Base-by-base conservation (phyloP, 345 rosid genomes). In the Hibiscus syriacus region DNA sequence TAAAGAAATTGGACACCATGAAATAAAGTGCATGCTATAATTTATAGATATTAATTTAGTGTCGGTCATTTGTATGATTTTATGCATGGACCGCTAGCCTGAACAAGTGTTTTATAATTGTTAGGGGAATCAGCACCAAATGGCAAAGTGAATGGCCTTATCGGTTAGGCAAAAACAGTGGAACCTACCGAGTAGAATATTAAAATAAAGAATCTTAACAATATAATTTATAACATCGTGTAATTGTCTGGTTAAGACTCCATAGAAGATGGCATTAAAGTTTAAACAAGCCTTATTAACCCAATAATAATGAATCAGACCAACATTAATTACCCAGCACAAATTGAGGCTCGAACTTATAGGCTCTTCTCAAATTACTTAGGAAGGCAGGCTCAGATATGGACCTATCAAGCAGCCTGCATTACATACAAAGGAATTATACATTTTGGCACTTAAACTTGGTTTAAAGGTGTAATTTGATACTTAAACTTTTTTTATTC, bases 131-230 rank as follows among this genome's bases (percentile, higher is more conserved):
- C 65, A 36, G 48, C 49, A 38, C 49, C 65, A 38, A 12, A 20
- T 60, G 26, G 65, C 65, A 20, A 38, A 38, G 45, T 59, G 59
- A 60, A 53, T 9, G 67, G 29, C 49, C 68, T 56, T 64, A 64
- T 69, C 64, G 20, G 66, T 70, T 70, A 46, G 72, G 77, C 66
- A 52, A 46, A 30, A 39, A 55, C 13, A 57, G 45, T 34, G 34
- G 55, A 36, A 32, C 29, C 65, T 38, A 20, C 49, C 53, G 26
- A 11, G 12, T 17, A 49, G 70, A 57, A 69, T 56, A n/a, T n/a
- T n/a, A n/a, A n/a, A n/a, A n/a, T n/a, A n/a, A n/a, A n/a, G n/a
- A n/a, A n/a, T n/a, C n/a, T n/a, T n/a, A n/a, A n/a, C n/a, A n/a
- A n/a, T n/a, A n/a, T n/a, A n/a, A n/a, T n/a, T n/a, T n/a, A n/a